Percentiles rank a stretch among this genome's conserved stretches.
Evolutionary conservation across 2,329 filamentous ascomycete genomes (phyloP).

Genomic region (Apiospora phragmitis): DNA sequence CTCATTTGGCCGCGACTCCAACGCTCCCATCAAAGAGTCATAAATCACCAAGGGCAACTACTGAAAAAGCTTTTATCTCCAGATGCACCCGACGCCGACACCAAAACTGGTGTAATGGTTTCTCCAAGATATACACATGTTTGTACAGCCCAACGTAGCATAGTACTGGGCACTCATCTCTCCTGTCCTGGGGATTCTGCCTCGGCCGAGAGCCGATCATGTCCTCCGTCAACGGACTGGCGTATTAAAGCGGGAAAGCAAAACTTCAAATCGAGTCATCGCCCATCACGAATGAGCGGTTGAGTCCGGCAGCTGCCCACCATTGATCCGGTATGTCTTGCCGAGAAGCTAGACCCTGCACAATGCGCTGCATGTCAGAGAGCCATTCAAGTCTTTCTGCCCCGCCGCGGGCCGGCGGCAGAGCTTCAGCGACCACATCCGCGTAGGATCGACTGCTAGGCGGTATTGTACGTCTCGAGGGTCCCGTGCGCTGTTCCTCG

Average conservation of each 20-base stretch:
- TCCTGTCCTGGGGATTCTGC: neutral
- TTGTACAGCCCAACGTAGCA: conserved; percentile 2
- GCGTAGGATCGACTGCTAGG: conserved; percentile 35
- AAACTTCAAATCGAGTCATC: conserved; percentile 6
- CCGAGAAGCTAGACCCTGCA: conserved; percentile 67
- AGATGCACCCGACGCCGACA: conserved; percentile 1
- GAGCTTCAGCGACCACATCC: conserved; percentile 44
- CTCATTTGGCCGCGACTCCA: neutral
- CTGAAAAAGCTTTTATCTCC: neutral
- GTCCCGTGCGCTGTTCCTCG: conserved; percentile 13
- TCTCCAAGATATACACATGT: neutral
- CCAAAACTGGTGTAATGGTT: neutral
- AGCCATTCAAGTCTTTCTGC: conserved; percentile 41
- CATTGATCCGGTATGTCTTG: conserved; percentile 81
- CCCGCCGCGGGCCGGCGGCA: conserved; percentile 32
- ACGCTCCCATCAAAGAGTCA: neutral
- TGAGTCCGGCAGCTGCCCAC: conserved; percentile 73
- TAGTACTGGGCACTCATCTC: neutral
- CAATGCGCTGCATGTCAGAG: conserved; percentile 69
- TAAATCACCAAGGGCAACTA: neutral
- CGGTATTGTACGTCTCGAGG: conserved; percentile 15
- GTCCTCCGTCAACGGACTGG: neutral
- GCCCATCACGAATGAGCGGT: conserved; percentile 44
- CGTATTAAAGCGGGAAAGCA: neutral
- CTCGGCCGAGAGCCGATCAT: neutral